A percentile compares a stretch with the other conserved stretches of the same genome.
These are phyloP conservation scores for Podaxis sp. DNA, from an alignment of 768 basidiomycete genomes.

Conservation along the genomic window DNA sequence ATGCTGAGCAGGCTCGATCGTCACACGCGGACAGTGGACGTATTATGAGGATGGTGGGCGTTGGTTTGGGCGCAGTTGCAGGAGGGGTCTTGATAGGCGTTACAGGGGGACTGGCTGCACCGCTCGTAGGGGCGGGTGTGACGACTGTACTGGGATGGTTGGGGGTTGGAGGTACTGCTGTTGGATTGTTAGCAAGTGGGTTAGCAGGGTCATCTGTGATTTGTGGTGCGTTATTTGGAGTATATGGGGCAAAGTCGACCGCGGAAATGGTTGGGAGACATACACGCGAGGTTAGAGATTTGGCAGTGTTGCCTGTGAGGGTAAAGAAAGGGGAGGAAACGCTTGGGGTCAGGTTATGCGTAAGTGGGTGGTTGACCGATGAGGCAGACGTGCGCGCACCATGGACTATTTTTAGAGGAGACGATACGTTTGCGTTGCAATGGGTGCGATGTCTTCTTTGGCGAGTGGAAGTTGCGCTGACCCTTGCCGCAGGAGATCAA, in stretches of 20 bases:
- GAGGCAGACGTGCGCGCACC: slow-evolving; percentile 48
- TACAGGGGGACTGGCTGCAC: slow-evolving; percentile 61
- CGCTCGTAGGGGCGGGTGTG: slow-evolving; percentile 55
- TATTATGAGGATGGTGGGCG: slow-evolving; percentile 44
- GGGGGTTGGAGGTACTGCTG: slow-evolving; percentile 53
- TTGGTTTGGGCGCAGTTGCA: slow-evolving; percentile 52
- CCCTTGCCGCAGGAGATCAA: slow-evolving; percentile 47
- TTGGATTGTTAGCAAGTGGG: slow-evolving; percentile 50
- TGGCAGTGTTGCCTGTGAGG: slow-evolving; percentile 49
- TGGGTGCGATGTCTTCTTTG: slow-evolving; percentile 40
- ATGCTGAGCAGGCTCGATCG: slow-evolving; percentile 37
- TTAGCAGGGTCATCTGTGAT: slow-evolving; percentile 56
- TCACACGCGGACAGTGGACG: slow-evolving; percentile 42
- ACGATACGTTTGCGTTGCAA: slow-evolving; percentile 57
- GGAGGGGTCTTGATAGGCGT: slow-evolving; percentile 57
- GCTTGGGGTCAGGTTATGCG: slow-evolving; percentile 51
- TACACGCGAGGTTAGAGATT: slow-evolving; percentile 52
- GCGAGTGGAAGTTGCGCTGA: neutral
- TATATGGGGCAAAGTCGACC: slow-evolving; percentile 50
- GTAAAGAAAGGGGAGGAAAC: slow-evolving; percentile 38
- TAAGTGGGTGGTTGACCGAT: slow-evolving; percentile 53
- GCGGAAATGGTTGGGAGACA: slow-evolving; percentile 50
- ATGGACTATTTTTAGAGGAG: slow-evolving; percentile 49
- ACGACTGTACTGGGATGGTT: slow-evolving; percentile 47
- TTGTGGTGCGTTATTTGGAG: slow-evolving; percentile 59